These are phyloP conservation scores for Vitis hybrid DNA, from an alignment of 177 flowering plant species.

Conservation along the genomic window DNA sequence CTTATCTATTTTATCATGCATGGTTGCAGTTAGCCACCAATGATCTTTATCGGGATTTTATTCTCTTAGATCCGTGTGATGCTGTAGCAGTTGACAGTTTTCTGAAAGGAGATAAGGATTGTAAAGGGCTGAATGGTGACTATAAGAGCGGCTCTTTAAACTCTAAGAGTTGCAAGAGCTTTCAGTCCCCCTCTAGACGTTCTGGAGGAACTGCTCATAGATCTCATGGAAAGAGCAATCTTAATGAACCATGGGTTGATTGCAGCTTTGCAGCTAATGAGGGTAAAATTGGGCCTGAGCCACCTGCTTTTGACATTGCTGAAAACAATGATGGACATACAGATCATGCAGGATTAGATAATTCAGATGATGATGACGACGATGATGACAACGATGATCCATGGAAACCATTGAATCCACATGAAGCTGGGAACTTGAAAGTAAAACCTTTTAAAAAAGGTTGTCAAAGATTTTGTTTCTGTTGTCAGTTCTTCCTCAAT, in stretches of 20 bases:
- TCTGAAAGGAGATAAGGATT: constrained; percentile 36
- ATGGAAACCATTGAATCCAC: constrained; percentile 96
- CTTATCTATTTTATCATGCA: not conserved
- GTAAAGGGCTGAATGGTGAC: constrained; percentile 25
- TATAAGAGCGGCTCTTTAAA: constrained; percentile 36
- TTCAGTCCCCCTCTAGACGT: constrained; percentile 55
- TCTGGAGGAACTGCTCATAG: constrained; percentile 55
- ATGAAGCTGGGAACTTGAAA: constrained; percentile 88
- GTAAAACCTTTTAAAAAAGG: constrained; percentile 82
- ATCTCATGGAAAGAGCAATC: constrained; percentile 34
- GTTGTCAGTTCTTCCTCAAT: not conserved
- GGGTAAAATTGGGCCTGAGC: constrained; percentile 29
- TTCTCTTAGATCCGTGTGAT: constrained; percentile 87
- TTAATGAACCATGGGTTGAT: constrained; percentile 22
- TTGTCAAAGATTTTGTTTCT: constrained; percentile 16
- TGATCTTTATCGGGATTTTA: constrained; percentile 76
- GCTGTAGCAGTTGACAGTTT: constrained; percentile 55
- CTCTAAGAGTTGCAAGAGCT: constrained; percentile 48
- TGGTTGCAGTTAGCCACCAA: constrained; percentile 74
- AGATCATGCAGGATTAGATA: constrained; percentile 33
- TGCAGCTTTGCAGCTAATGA: constrained; percentile 26
- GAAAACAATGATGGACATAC: constrained; percentile 35
- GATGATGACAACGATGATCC: constrained; percentile 52
- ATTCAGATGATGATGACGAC: constrained; percentile 44
- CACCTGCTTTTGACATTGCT: constrained; percentile 28